Evolutionary conservation across 495 filamentous ascomycete species (phyloP), one percentile per base, ranked within the genome.

Genomic region (Extremus antarcticus): DNA sequence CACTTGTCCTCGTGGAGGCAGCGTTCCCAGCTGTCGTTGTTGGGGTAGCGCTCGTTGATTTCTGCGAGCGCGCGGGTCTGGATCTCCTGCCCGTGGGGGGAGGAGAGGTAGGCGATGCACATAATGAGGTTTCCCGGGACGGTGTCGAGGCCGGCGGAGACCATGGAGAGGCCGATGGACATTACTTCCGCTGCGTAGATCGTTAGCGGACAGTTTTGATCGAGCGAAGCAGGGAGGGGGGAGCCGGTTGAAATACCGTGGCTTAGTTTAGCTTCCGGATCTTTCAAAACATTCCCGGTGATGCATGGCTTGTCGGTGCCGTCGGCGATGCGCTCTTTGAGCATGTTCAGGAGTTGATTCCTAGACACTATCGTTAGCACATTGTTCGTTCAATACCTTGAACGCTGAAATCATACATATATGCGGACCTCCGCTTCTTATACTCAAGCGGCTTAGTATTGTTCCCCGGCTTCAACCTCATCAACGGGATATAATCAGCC

Each of bases 131-230:
- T 86, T 9, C 79, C 82, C 15, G 78, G 84, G 20, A 83, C 79
- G 10, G 81, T 86, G 65, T 83, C 84, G n/a, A 84, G 73, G 47
- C 79, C 83, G 4, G 82, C 84, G 15, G 80, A 83, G 3, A 87
- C 84, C 83, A 88, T 88, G 24, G 82, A 85, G 49, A 88, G 66
- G 66, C 84, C 85, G 55, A 88, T 83, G 1, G 80, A 84, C 59
- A 84, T 84, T 25, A 86, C 76, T 66, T 86, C 83, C 19, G 78
- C 29, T 35, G 29, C 13, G 4, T 4, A 13, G 29, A 4, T 7
- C 4, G 4, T 13, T 35, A 13, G 4, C 29, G 13, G 81, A 80
- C 41, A 35, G 45, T n/a, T 1, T 2, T 29, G 22, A 7, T 52
- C 24, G 38, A 43, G 23, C 13, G 29, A 35, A 13, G 47, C 3